Base-by-base conservation (phyloP, 148 eudicot genomes). In the Silene conica region DNA sequence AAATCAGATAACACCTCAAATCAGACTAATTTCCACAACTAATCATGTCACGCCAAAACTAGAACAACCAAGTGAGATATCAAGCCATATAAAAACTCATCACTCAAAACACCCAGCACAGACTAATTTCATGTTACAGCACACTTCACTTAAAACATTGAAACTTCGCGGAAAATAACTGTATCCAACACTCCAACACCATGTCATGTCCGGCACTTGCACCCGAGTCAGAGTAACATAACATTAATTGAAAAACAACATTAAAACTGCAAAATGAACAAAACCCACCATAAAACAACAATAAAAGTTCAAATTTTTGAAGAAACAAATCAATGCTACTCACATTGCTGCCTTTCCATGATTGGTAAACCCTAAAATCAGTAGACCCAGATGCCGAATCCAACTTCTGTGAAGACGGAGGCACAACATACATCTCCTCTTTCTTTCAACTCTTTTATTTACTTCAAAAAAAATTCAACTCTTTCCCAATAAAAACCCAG, bases 271-370 rank as follows among this genome's bases (percentile, higher is more conserved):
- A 50, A 50, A 50, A 50, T 50, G 55, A 50, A 34, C 11, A 22
- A 16, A 46, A 54, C 69, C 73, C 60, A 73, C 22, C 52, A 38
- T 57, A 71, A 59, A 9, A 28, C 73, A 52, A 14, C 6, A 8
- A 55, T 4, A 20, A 8, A 25, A 28, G 50, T 23, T 9, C 9
- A 12, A 66, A 66, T 16, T 19, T 56, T 46, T 56, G 66, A 58
- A 2, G 18, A 54, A 59, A 45, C 61, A 55, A 20, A 16, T 8
- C 7, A 2, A n/a, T 13, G 22, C 10, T 23, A 73, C 98, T 84
- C 56, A 94, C 98, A 87, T 94, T 94, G 79, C 90, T 91, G 71
- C 98, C 98, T 86, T 94, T 94, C 98, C 98, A 94, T 6, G 85
- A 56, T 81, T 91, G 96, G 81, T 89, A 94, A 86, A 88, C 86